Evolutionary conservation across 1,284 basidiomycete species (phyloP).

Genomic region (Naganishia cerealis): DNA sequence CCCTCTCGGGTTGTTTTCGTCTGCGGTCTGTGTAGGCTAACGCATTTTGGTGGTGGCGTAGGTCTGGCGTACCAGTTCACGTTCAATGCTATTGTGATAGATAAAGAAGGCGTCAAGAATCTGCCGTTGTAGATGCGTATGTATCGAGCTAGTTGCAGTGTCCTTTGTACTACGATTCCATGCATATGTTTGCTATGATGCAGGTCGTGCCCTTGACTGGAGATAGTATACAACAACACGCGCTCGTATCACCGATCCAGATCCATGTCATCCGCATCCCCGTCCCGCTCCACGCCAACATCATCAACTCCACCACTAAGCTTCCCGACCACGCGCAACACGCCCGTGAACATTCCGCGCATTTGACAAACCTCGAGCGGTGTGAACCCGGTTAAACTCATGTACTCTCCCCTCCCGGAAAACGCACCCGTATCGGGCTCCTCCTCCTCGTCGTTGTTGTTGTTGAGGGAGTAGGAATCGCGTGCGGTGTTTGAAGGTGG

Average conservation of each 20-base stretch:
- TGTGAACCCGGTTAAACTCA: constrained; percentile 33
- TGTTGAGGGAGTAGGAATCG: constrained; percentile 7
- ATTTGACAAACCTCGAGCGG: constrained; percentile 33
- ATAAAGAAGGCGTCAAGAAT: constrained; percentile 81
- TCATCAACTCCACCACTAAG: constrained; percentile 28
- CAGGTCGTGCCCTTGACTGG: too few relatives aligned
- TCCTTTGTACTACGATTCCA: neutral
- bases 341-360: constrained; percentile 28
- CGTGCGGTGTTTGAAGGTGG: constrained; percentile 7
- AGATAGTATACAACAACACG: too few relatives aligned
- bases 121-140: constrained; percentile 62
- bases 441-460: neutral
- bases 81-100: constrained; percentile 87
- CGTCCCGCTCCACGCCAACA: constrained; percentile 12
- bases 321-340: constrained; percentile 21
- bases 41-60: constrained; percentile 31
- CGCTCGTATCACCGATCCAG: constrained; percentile 1
- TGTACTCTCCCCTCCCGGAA: constrained; percentile 32
- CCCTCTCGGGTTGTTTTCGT: neutral
- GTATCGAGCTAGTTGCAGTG: neutral
- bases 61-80: constrained; percentile 73
- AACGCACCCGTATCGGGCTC: constrained; percentile 33
- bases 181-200: neutral
- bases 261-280: constrained; percentile 16
- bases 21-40: neutral